phyloP scores from a whole-genome alignment of 257 asterid species.

The Nicotiana noctiflora region DNA sequence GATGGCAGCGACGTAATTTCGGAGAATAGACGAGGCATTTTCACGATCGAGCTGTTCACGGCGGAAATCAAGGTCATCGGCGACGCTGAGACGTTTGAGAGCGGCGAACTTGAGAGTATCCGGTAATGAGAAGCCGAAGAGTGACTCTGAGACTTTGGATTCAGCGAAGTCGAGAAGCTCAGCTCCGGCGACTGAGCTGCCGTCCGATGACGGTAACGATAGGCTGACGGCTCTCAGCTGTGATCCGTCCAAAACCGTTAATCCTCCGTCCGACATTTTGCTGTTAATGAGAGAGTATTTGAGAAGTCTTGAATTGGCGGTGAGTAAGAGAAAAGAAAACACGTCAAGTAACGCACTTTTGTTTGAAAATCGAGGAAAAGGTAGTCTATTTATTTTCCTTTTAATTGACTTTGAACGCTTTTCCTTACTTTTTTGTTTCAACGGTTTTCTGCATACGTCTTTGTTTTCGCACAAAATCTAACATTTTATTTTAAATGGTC shows the following conservation, averaged over 20 bases:
- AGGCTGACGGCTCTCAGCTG: conserved; percentile 32
- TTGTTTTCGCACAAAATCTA: too few species aligned
- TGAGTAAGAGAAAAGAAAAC: conserved; percentile 4
- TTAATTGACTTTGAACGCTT: background rate
- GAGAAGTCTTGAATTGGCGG: conserved; percentile 11
- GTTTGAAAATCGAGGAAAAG: background rate
- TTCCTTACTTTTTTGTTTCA: background rate
- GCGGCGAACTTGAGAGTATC: conserved; percentile 33
- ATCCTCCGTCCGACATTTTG: conserved; percentile 37
- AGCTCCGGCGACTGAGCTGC: conserved; percentile 29
- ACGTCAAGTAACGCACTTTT: background rate
- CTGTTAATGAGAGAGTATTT: conserved; percentile 7
- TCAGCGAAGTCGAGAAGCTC: conserved; percentile 39
- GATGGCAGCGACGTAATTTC: conserved; percentile 30
- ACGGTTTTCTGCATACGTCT: too few species aligned
- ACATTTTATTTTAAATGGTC: too few species aligned
- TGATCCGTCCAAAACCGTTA: conserved; percentile 43
- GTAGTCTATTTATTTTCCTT: background rate
- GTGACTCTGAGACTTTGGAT: conserved; percentile 30
- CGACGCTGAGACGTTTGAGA: conserved; percentile 29
- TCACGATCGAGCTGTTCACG: conserved; percentile 28
- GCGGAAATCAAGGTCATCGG: conserved; percentile 24
- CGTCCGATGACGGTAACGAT: conserved; percentile 25
- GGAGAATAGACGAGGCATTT: conserved; percentile 31
- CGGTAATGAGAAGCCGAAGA: conserved; percentile 36